Base-by-base conservation (phyloP, 176 grass and related monocot species). In the Luzula sylvatica region DNA sequence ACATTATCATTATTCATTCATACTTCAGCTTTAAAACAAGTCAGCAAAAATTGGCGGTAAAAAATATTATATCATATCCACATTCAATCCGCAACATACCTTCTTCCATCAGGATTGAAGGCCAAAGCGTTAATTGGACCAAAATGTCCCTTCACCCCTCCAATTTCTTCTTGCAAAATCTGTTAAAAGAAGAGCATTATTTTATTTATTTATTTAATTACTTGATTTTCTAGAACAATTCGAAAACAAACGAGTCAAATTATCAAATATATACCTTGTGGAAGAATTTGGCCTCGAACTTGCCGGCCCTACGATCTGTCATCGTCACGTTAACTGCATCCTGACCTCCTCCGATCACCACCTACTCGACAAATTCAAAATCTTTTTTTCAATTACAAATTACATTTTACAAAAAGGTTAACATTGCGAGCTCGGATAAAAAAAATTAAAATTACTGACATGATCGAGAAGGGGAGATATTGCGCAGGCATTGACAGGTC, bases 201-300 rank as follows among this genome's bases (percentile, higher is more conserved):
- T 38, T 35, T 42, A 2, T 30, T 20, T 70, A 30, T n/a, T 23
- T 50, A 26, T n/a, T 29, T 4, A 50, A 58, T 15, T 51, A 20
- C 65, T 22, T 62, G 42, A 4, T 3, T 24, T 15, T 45, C 14
- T 61, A 22, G 13, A 49, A 5, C 2, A 18, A 48, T 32, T 24
- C 1, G 15, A 16, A 38, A 46, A 12, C 20, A 12, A 54, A 55
- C 7, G 23, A 74, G 21, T 46, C 15, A 3, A 11, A 66, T 42
- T 11, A 52, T 7, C 12, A 23, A 23, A 17, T 46, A 9, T 11
- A 42, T 20, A 86, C 80, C 80, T 86, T 89, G 44, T 96, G 77
- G 63, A 78, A 89, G 55, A 86, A 96, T 63, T 89, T 89, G 21
- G 90, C 90, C 68, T 96, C 84, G 27, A 96, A 96, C 72, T 96